Base-by-base conservation (phyloP, 345 rosid genomes). In the Xanthoceras sorbifolium region DNA sequence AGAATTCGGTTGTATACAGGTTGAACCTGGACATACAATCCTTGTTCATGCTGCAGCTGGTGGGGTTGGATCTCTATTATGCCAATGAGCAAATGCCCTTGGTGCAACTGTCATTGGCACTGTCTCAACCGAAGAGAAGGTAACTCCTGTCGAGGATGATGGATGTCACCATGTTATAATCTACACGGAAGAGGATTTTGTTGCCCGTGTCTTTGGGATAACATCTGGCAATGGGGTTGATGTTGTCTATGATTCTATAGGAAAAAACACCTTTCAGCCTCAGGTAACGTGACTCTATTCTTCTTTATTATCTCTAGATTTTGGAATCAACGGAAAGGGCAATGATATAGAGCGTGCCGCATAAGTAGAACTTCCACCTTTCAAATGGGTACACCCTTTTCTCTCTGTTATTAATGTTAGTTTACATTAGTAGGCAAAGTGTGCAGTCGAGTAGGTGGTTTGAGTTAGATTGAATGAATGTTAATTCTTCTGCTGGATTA, bases 41-140 rank as follows among this genome's bases (percentile, higher is more conserved):
- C 97, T 92, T 71, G 91, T 93, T 75, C 98, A 93, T 66, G 98
- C 98, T 62, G 98, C 98, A 55, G 98, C 99, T 61, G 98, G 98
- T 72, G 98, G 98, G 72, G 93, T 92, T 63, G 99, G 99, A 22
- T 93, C 99, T 73, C 72, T 93, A 11, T 79, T 93, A 80, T 95
- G 99, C 83, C 99, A 95, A 71, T 92, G 98, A 97, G 99, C 89
- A 22, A 89, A 85, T 83, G 91, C 93, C 5, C 90, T 95, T 55
- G 98, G 97, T 78, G 98, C 98, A 66, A 90, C 86, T 28, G 98
- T 95, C 42, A 91, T 92, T 40, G 98, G 97, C 70, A 86, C 97
- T 34, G 97, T 95, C 69, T 93, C 97, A 1, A 90, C 94, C 44
- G 76, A 85, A 73, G 98, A 90, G 87, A 95, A 93, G 83, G 99